Evolutionary conservation across 805 yeast genomes (phyloP), one percentile per base, ranked within the genome.

Genomic region (Groenewaldozyma tartarivorans): DNA sequence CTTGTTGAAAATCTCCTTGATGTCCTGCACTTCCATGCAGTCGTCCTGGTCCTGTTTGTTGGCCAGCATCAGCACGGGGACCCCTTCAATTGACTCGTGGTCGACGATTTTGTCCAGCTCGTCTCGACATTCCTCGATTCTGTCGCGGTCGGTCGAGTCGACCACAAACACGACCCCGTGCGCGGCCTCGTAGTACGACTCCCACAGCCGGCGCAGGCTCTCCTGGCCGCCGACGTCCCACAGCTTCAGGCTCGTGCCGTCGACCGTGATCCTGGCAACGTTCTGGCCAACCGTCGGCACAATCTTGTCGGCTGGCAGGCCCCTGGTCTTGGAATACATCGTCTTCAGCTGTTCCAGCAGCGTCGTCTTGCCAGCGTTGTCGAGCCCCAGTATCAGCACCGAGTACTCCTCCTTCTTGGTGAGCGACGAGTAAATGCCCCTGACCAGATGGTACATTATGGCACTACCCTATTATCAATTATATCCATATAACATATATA

Each of bases 161-260:
- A 92, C 90, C 16, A 90, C 81, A 59, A 90, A 90, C 34, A 92
- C 79, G 29, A 90, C 84, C 0, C 92, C 97, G 61, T 90, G 96
- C 41, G 95, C 83, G 44, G 77, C 81, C 16, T 71, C 68, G 62
- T 79, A 92, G 66, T 90, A 92, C 46, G 84, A 77, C 4, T 80
- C 71, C 98, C 98, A 90, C 70, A 92, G 69, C 21, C 75, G 66
- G 36, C 97, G 69, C 36, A 90, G 66, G n/a, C 81, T 68, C 55
- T 79, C 80, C 61, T 90, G 98, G 9, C 98, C 98, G 7, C 97
- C 97, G 32, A 90, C 77, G 59, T 90, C 98, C 97, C 97, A 90
- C 53, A 92, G 75, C 55, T 87, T 88, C 42, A 92, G 66, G 39
- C 53, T 48, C 21, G 55, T 54, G 11, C 54, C 54, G 42, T 69